A percentile compares a stretch with the other conserved stretches of the same genome.
phyloP scores from a whole-genome alignment of 2,329 filamentous ascomycete genomes.

The Cryoendolithus antarcticus region DNA sequence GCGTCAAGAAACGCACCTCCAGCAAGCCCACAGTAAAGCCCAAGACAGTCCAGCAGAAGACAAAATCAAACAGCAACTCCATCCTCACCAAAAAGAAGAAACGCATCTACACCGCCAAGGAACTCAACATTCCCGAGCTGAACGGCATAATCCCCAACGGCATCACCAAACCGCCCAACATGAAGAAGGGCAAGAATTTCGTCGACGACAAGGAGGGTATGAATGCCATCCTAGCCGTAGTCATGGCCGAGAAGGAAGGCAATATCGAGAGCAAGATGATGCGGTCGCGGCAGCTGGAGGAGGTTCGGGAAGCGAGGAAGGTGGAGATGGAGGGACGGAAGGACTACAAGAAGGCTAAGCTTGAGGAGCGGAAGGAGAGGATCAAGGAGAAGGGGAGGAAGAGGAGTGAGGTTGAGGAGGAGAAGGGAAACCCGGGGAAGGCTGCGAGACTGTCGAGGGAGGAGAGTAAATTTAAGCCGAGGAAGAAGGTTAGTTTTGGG shows the following conservation, averaged over 20 bases:
- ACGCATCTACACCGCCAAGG: constrained; percentile 72
- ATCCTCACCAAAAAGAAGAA: constrained; percentile 54
- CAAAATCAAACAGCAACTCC: constrained; percentile 19
- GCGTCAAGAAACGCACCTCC: constrained; percentile 1
- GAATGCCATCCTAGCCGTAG: constrained; percentile 87
- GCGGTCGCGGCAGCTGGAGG: constrained; percentile 87
- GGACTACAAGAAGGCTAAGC: constrained; percentile 51
- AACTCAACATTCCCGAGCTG: constrained; percentile 64
- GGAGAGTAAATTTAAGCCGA: too few species aligned
- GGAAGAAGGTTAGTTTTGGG: too few species aligned
- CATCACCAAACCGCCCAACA: constrained; percentile 83
- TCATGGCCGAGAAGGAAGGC: constrained; percentile 92
- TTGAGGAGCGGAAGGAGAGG: constrained; percentile 43
- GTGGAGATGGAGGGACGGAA: constrained; percentile 73
- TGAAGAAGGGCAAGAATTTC: constrained; percentile 98
- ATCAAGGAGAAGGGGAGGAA: constrained; percentile 69
- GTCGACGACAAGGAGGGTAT: constrained; percentile 90
- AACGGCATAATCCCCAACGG: constrained; percentile 88
- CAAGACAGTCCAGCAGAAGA: constrained; percentile 40
- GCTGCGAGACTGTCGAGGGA: too few species aligned
- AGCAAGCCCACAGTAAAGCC: constrained; percentile 3
- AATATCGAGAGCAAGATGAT: constrained; percentile 98
- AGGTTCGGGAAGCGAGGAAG: constrained; percentile 79
- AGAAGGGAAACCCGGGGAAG: too few species aligned
- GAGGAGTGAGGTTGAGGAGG: constrained; percentile 50